phyloP scores from a whole-genome alignment of 108 stramenopile species.

The Nitzschia sp. region DNA sequence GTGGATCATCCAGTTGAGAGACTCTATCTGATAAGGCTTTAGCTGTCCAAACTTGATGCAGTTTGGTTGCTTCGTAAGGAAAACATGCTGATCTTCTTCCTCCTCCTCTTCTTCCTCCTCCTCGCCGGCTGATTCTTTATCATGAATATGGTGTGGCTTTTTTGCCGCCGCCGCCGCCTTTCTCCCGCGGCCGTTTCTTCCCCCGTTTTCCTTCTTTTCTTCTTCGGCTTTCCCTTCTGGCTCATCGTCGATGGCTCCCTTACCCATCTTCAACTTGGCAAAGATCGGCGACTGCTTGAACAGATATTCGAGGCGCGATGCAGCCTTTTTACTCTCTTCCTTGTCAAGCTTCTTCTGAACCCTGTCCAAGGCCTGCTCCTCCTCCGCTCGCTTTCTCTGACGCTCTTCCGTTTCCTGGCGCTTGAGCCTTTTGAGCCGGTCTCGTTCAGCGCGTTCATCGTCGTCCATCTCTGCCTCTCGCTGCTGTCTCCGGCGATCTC shows the following conservation, averaged over 20 bases:
- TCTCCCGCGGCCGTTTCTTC: not conserved
- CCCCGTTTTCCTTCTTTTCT: constrained; percentile 6
- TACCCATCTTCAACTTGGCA: constrained; percentile 74
- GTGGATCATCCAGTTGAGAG: constrained; percentile 98
- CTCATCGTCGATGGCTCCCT: constrained; percentile 43
- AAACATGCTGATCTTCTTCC: constrained; percentile 56
- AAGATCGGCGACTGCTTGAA: constrained; percentile 95
- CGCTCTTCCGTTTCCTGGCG: constrained; percentile 60
- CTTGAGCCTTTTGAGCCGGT: constrained; percentile 48
- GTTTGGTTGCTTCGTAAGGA: constrained; percentile 87
- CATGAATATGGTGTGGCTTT: constrained; percentile 49
- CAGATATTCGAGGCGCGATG: constrained; percentile 90
- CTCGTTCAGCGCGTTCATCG: constrained; percentile 54
- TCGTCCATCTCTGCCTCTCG: constrained; percentile 47
- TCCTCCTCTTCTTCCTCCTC: constrained; percentile 56
- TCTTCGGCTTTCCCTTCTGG: constrained; percentile 57
- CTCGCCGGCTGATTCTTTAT: constrained; percentile 25
- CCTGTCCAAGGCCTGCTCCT: constrained; percentile 58
- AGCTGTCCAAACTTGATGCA: constrained; percentile 85
- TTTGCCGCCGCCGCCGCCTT: not conserved
- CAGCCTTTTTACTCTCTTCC: constrained; percentile 67
- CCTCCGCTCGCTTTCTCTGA: constrained; percentile 48
- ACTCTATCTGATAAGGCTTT: constrained; percentile 94
- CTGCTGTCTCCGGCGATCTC: constrained; percentile 28
- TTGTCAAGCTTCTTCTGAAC: constrained; percentile 76